phyloP scores from a whole-genome alignment of 2,329 filamentous ascomycete genomes.

The Epichloe coenophiala region DNA sequence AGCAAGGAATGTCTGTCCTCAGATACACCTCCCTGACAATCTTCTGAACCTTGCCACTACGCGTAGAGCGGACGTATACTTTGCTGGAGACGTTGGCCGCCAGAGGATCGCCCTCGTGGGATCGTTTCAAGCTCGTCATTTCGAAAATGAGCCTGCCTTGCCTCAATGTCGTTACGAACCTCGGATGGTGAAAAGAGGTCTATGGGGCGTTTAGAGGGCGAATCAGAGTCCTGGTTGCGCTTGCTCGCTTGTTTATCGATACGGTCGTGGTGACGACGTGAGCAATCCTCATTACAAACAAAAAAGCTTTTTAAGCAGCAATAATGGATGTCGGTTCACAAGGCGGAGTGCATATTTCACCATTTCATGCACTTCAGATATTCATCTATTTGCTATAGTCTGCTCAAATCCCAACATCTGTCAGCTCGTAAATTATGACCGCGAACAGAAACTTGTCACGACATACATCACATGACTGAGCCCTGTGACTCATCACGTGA shows the following conservation, averaged over 20 bases:
- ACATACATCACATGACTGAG: too few species aligned
- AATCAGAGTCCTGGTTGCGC: slow-evolving; percentile 14
- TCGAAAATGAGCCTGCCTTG: slow-evolving; percentile 8
- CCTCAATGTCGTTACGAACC: slow-evolving; percentile 6
- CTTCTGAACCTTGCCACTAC: slow-evolving; percentile 95
- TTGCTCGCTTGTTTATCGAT: slow-evolving; percentile 21
- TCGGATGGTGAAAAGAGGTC: slow-evolving; percentile 5
- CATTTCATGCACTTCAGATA: too few species aligned
- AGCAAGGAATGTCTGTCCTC: slow-evolving; percentile 93
- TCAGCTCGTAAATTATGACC: too few species aligned
- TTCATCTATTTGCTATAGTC: too few species aligned
- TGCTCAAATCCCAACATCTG: too few species aligned
- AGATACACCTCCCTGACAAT: slow-evolving; percentile 95
- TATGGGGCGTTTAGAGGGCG: slow-evolving; percentile 7
- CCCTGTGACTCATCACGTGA: too few species aligned
- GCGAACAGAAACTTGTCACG: too few species aligned
- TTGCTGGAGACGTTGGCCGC: slow-evolving; percentile 82
- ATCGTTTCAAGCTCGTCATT: slow-evolving; percentile 55
- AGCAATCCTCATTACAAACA: too few species aligned
- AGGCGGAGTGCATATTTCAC: too few species aligned
- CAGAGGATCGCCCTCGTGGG: slow-evolving; percentile 35
- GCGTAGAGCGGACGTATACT: slow-evolving; percentile 86
- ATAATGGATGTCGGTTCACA: too few species aligned
- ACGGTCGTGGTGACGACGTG: slow-evolving; percentile 5
- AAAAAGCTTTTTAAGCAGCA: too few species aligned